Evolutionary conservation across 345 rosid species (phyloP), one percentile per base, ranked within the genome.

Genomic region (Salix brachista): DNA sequence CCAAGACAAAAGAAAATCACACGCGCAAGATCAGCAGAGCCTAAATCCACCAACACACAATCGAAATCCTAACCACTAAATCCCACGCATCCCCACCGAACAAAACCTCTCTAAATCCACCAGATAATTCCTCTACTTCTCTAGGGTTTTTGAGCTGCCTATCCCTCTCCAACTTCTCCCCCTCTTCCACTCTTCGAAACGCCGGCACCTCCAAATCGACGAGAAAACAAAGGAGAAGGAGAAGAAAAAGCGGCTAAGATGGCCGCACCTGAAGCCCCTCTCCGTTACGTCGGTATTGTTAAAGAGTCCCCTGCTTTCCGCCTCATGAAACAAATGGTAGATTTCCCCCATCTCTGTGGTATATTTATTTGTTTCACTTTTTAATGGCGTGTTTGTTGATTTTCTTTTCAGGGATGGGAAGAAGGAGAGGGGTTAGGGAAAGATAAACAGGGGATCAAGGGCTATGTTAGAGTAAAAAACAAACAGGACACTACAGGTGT

Each of bases 361-460:
- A 61, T 37, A 8, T 26, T 41, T 25, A 42, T 0, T 30, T 30
- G 21, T 30, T 18, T 62, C 69, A 14, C 17, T 37, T 58, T 16
- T 54, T 48, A 42, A 79, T 75, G 62, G 56, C 16, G 39, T 46
- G 71, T 44, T 60, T 25, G 30, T 73, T 50, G 74, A 67, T 8
- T 42, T 25, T 8, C 36, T 25, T 65, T 21, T 64, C 70, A 93
- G 99, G 99, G 99, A 34, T 93, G 98, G 98, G 99, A 96, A 82
- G 99, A 96, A 89, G 97, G 99, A 83, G 97, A 96, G 87, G 98
- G 99, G 71, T 90, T 96, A 2, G 98, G 99, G 73, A 96, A 93
- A 83, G 98, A 96, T 75, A 96, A 92, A 85, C 99, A 96, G 85
- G 98, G 98, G 71, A 93, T 96, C 82, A 96, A 96, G 79, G 95